A percentile compares a stretch with the other conserved stretches of the same genome.
Evolutionary conservation across 2,329 filamentous ascomycete species (phyloP).

Genomic region (Trichophaea hybrida): DNA sequence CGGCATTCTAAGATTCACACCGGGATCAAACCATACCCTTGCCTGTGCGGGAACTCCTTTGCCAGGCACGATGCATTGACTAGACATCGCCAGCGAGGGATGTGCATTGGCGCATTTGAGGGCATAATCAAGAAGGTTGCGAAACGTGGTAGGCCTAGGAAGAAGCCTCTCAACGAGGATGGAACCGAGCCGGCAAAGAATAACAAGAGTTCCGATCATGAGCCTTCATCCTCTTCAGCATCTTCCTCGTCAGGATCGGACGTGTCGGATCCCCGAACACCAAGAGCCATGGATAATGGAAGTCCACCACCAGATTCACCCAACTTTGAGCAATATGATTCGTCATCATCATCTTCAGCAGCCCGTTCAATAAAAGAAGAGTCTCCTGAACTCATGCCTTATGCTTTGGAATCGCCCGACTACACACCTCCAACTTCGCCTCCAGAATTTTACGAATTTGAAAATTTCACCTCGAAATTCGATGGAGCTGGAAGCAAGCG

Average conservation of each 20-base stretch:
- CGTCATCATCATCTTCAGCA: neutral
- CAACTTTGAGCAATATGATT: conserved; percentile 8
- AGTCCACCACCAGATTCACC: conserved; percentile 17
- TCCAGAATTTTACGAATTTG: conserved; percentile 17
- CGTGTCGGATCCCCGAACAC: conserved; percentile 17
- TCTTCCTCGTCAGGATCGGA: conserved; percentile 17
- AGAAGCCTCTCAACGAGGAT: conserved; percentile 23
- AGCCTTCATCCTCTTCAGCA: neutral
- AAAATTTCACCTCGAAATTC: conserved; percentile 9
- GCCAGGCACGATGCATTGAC: conserved; percentile 91
- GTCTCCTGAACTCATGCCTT: conserved; percentile 11
- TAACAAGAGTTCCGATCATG: neutral
- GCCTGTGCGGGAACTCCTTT: conserved; percentile 86
- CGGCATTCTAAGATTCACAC: conserved; percentile 95
- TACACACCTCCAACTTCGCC: conserved; percentile 21
- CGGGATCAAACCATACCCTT: conserved; percentile 87
- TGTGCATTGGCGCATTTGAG: conserved; percentile 91
- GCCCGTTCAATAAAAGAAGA: conserved; percentile 20
- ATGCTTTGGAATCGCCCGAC: conserved; percentile 6
- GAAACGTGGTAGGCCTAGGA: conserved; percentile 42
- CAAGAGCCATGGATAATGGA: conserved; percentile 11
- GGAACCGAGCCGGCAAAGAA: neutral
- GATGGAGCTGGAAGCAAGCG: conserved; percentile 3
- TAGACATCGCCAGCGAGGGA: conserved; percentile 81
- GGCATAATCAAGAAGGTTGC: conserved; percentile 54